Evolutionary conservation across 2,329 filamentous ascomycete species (phyloP).

Genomic region (Penicillium frequentans): DNA sequence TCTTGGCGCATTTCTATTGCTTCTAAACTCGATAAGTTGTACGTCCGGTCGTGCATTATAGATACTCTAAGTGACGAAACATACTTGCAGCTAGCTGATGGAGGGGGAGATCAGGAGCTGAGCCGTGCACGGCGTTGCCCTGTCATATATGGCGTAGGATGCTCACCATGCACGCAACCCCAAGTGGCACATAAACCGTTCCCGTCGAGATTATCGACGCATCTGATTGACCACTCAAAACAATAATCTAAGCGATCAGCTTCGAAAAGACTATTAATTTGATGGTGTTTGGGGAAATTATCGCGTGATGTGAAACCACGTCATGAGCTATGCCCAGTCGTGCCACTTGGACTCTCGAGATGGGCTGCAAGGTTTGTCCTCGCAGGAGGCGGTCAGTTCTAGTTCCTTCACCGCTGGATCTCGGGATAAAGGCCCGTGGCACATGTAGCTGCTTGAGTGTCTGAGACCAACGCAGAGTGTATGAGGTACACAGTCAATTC

Average conservation of each 20-base stretch:
- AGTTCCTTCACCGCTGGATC: slow-evolving; percentile 22
- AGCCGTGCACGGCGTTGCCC: slow-evolving; percentile 16
- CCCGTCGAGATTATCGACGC: neutral
- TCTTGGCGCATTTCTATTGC: slow-evolving; percentile 4
- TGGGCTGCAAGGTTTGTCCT: slow-evolving; percentile 30
- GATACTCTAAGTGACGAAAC: slow-evolving; percentile 14
- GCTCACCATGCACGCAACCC: slow-evolving; percentile 1
- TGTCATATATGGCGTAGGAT: slow-evolving; percentile 12
- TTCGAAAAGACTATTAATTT: neutral
- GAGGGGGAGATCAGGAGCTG: slow-evolving; percentile 17
- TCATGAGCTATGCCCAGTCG: slow-evolving; percentile 4
- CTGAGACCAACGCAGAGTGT: slow-evolving; percentile 6
- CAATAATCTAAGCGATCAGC: neutral
- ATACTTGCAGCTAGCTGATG: slow-evolving; percentile 12
- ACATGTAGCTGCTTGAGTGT: slow-evolving; percentile 21
- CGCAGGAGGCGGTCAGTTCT: slow-evolving; percentile 30
- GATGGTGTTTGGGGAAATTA: slow-evolving; percentile 1
- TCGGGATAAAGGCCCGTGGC: slow-evolving; percentile 9
- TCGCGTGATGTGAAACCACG: slow-evolving; percentile 19
- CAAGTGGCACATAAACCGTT: neutral
- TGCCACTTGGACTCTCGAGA: slow-evolving; percentile 13
- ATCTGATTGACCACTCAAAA: neutral
- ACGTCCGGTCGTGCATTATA: slow-evolving; percentile 2
- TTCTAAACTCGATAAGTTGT: neutral
- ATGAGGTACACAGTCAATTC: no score